Percentiles rank a stretch among this genome's conserved stretches.
Evolutionary conservation across 441 rosid species (phyloP).

Genomic region (Populus hybrid): DNA sequence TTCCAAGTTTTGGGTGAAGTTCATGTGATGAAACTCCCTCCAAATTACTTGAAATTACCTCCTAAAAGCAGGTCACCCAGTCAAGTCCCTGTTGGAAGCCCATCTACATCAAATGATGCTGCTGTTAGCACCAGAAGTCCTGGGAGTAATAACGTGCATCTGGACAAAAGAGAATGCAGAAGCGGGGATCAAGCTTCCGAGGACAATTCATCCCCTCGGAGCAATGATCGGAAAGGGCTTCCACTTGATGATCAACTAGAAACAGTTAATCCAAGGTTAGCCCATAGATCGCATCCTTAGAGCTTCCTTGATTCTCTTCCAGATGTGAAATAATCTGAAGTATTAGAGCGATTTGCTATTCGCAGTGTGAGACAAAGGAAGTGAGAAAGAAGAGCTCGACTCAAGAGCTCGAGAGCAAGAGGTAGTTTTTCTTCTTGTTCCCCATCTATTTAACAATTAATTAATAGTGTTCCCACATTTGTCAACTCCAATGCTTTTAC

Average conservation of each 20-base stretch:
- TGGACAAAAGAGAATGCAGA: slow-evolving; percentile 36
- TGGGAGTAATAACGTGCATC: slow-evolving; percentile 41
- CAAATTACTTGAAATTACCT: slow-evolving; percentile 56
- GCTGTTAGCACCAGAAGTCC: slow-evolving; percentile 49
- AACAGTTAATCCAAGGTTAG: slow-evolving; percentile 61
- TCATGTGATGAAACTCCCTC: slow-evolving; percentile 42
- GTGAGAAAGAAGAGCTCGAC: no score
- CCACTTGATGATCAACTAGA: slow-evolving; percentile 49
- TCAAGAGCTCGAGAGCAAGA: no score
- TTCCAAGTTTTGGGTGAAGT: slow-evolving; percentile 46
- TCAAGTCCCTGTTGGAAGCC: slow-evolving; percentile 41
- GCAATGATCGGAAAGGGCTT: slow-evolving; percentile 44
- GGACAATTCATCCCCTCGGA: slow-evolving; percentile 49
- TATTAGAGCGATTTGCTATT: no score
- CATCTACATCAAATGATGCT: slow-evolving; percentile 44
- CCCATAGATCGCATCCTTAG: not conserved
- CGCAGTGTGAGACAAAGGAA: no score
- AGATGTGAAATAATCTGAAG: no score
- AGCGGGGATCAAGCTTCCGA: slow-evolving; percentile 49
- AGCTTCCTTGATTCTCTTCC: no score
- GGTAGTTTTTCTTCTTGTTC: no score
- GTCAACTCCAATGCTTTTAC: no score
- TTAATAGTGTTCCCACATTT: no score
- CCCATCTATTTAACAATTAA: no score
- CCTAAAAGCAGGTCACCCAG: slow-evolving; percentile 67